These are phyloP conservation scores for Cornus kousa DNA, from an alignment of 148 eudicot species.

Conservation along the genomic window DNA sequence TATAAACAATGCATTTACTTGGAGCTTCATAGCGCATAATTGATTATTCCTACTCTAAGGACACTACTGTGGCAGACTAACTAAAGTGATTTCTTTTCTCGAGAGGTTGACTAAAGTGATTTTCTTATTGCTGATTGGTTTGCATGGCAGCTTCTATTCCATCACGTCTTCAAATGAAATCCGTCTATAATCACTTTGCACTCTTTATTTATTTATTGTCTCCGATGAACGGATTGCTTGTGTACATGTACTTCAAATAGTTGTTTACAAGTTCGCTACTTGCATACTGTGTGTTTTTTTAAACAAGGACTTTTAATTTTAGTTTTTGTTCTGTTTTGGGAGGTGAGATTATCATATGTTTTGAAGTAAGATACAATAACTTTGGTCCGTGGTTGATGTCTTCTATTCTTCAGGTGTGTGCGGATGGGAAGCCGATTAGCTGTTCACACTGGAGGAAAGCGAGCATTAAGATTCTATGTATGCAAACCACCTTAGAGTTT, in stretches of 20 bases:
- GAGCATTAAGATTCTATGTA: constrained; percentile 48
- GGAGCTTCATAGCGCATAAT: too few relatives aligned
- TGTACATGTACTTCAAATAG: constrained; percentile 45
- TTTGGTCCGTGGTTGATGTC: not conserved
- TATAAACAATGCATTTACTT: too few relatives aligned
- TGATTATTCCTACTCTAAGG: too few relatives aligned
- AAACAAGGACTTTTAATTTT: not conserved
- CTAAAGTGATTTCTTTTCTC: too few relatives aligned
- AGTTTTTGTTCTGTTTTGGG: not conserved
- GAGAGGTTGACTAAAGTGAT: too few relatives aligned
- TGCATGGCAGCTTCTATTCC: constrained; percentile 56
- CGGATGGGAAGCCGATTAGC: constrained; percentile 43
- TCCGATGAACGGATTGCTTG: constrained; percentile 54
- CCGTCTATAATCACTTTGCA: constrained; percentile 44
- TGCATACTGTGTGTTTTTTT: constrained; percentile 5
- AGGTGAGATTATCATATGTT: not conserved
- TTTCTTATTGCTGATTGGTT: not conserved
- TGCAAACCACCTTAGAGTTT: constrained; percentile 4
- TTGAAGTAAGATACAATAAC: not conserved
- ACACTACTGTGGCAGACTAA: too few relatives aligned
- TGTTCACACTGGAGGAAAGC: constrained; percentile 46
- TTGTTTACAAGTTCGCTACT: constrained; percentile 43
- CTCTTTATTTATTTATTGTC: constrained; percentile 48
- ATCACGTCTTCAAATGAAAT: constrained; percentile 47
- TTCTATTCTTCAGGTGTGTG: constrained; percentile 34